phyloP scores from a whole-genome alignment of 192 early-diverging fungal genomes.

The Coemansia sp. region DNA sequence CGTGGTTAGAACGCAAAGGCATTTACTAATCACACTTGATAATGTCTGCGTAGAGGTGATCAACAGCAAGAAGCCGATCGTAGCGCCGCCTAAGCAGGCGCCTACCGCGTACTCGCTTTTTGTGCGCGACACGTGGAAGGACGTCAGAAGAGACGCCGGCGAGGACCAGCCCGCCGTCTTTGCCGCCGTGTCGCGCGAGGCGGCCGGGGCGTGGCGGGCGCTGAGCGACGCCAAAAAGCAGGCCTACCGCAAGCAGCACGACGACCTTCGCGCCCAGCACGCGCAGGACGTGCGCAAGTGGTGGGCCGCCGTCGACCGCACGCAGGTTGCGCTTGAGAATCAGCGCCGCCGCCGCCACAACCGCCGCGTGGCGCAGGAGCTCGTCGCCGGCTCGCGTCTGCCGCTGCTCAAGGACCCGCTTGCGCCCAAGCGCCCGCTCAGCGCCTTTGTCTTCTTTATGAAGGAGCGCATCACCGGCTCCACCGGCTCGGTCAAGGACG shows the following conservation, averaged over 20 bases:
- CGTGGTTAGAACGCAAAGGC: too few species aligned
- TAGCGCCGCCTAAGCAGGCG: slow-evolving; percentile 18
- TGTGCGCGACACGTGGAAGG: slow-evolving; percentile 4
- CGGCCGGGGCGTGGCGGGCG: slow-evolving; percentile 24
- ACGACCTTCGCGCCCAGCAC: slow-evolving; percentile 15
- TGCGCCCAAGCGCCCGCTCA: slow-evolving; percentile 37
- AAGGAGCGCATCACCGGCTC: slow-evolving; percentile 1
- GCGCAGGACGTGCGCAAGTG: slow-evolving; percentile 30
- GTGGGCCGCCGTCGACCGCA: slow-evolving; percentile 41
- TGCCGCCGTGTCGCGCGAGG: slow-evolving; percentile 14
- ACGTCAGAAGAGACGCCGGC: too few species aligned
- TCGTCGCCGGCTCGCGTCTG: slow-evolving; percentile 8
- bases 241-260: slow-evolving; percentile 2
- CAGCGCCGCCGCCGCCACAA: slow-evolving; percentile 36
- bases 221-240: slow-evolving; percentile 25
- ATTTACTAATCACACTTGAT: too few species aligned
- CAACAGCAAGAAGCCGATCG: slow-evolving; percentile 9
- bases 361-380: background rate
- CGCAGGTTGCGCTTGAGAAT: slow-evolving; percentile 45
- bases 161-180: background rate
- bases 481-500: background rate
- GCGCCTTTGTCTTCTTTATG: slow-evolving; percentile 20
- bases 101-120: slow-evolving; percentile 20
- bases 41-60: background rate
- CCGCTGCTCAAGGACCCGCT: slow-evolving; percentile 42